A percentile compares a stretch with the other conserved stretches of the same genome.
Conservation (phyloP, 78 protist genomes). For the Fonticula alba region DNA sequence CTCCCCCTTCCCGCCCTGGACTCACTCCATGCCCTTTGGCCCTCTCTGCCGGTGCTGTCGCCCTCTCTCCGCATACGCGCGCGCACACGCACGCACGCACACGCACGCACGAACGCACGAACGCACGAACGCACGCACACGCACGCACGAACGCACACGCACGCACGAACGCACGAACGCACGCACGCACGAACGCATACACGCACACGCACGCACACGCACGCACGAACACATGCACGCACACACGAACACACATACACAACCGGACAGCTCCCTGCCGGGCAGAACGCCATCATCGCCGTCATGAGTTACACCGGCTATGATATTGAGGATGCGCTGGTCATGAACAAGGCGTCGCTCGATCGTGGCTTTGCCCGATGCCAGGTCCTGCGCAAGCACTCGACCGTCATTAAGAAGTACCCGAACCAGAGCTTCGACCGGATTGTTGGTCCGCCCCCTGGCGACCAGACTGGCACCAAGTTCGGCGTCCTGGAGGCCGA, state of each 20-base stretch:
- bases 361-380: conserved; percentile 96
- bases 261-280: conserved; percentile 54
- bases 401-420: conserved; percentile 30
- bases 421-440: conserved; percentile 13
- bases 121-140: too few species aligned
- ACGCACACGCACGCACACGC: too few species aligned
- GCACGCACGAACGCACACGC: too few species aligned
- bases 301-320: conserved; percentile 97
- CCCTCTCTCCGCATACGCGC: too few species aligned
- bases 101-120: too few species aligned
- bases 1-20: neutral
- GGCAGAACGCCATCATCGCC: conserved; percentile 93
- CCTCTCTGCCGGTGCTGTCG: neutral
- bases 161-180: too few species aligned
- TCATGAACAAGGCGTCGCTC: conserved; percentile 82
- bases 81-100: too few species aligned
- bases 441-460: neutral
- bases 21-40: neutral
- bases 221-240: too few species aligned
- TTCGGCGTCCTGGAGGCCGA: conserved; percentile 38
- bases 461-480: neutral
- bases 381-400: conserved; percentile 59
- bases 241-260: too few species aligned
- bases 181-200: too few species aligned
- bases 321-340: conserved; percentile 98